Evolutionary conservation across 2,329 filamentous ascomycete genomes (phyloP).

Genomic region (Trichoderma polysporum): DNA sequence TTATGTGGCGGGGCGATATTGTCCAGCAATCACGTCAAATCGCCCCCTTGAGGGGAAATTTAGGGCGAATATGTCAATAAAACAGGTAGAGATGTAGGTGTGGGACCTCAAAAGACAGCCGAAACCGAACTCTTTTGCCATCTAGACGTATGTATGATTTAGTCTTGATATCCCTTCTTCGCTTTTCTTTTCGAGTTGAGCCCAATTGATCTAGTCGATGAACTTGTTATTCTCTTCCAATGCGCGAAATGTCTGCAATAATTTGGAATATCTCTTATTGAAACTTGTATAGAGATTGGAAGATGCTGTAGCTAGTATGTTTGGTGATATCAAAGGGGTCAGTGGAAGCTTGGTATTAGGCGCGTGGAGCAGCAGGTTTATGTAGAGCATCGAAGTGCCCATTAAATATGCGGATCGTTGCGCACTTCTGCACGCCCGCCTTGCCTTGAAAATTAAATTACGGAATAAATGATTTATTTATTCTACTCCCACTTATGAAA

Average conservation of each 20-base stretch:
- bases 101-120: not conserved
- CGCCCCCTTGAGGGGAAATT: not conserved
- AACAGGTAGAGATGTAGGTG: conserved; percentile 31
- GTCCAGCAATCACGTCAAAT: not conserved
- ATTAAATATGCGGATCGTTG: too few species aligned
- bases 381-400: not conserved
- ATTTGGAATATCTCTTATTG: too few species aligned
- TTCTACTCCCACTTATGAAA: not conserved
- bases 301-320: not conserved
- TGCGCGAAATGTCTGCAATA: too few species aligned
- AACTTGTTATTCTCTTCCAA: not conserved
- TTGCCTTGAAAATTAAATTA: not conserved
- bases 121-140: conserved; percentile 33
- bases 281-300: too few species aligned
- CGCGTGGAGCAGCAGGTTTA: not conserved
- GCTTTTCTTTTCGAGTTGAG: not conserved
- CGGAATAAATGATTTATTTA: not conserved
- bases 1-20: not conserved
- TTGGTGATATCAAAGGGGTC: not conserved
- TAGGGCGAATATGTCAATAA: not conserved
- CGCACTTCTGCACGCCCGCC: not conserved
- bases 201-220: not conserved
- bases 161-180: not conserved
- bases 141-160: not conserved
- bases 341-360: not conserved